These are phyloP conservation scores for Mallotus repandus DNA, from an alignment of 441 rosid genomes.

Conservation along the genomic window DNA sequence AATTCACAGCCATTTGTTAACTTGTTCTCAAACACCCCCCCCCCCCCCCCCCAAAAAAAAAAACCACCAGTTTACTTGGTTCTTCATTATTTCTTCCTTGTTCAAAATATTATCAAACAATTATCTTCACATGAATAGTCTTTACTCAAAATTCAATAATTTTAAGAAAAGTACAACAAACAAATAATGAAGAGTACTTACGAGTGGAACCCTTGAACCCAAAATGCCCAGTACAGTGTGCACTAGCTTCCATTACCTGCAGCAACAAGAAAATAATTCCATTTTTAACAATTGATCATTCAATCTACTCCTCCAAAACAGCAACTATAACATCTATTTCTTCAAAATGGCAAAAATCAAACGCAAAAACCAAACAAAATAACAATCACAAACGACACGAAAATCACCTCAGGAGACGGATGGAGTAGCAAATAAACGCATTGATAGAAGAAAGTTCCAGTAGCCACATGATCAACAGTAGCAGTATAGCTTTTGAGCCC, in stretches of 20 bases:
- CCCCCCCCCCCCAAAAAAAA: too few relatives aligned
- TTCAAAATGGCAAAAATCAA: neutral
- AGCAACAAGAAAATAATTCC: slow-evolving; percentile 11
- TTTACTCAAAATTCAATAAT: neutral
- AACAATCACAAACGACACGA: neutral
- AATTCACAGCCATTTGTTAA: neutral
- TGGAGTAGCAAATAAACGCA: slow-evolving; percentile 68
- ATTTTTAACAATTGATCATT: neutral
- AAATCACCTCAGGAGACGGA: slow-evolving; percentile 60
- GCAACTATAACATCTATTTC: neutral
- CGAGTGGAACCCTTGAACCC: slow-evolving; percentile 46
- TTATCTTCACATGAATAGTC: neutral
- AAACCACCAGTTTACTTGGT: neutral
- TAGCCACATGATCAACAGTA: slow-evolving; percentile 53
- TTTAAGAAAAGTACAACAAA: neutral
- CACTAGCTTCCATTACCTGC: slow-evolving; percentile 69
- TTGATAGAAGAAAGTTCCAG: slow-evolving; percentile 78
- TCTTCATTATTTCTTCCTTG: neutral
- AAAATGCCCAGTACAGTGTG: slow-evolving; percentile 54
- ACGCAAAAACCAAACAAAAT: neutral
- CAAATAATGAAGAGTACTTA: slow-evolving; percentile 34
- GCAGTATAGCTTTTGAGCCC: slow-evolving; percentile 53
- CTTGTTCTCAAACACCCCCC: neutral
- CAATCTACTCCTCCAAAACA: neutral
- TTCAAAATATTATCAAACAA: neutral